These are phyloP conservation scores for Apiospora saccharicola DNA, from an alignment of 2,329 filamentous ascomycete species.

Conservation along the genomic window DNA sequence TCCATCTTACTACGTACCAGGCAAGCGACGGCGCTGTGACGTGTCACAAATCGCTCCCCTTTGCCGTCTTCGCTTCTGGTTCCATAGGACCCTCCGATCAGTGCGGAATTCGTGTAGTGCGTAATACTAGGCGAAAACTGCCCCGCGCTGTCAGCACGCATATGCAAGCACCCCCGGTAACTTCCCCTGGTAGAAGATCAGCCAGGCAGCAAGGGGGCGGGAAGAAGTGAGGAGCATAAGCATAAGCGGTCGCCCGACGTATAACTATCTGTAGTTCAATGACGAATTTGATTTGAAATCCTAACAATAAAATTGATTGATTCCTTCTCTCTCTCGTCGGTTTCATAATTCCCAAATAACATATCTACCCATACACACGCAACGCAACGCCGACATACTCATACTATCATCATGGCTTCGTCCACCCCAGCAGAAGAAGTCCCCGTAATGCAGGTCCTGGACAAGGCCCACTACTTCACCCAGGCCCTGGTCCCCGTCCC, in stretches of 20 bases:
- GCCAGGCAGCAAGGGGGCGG: neutral
- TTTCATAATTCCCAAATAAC: neutral
- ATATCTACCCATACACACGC: neutral
- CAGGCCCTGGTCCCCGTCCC: slow-evolving; percentile 39
- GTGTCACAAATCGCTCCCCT: neutral
- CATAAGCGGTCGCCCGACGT: neutral
- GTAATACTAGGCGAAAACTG: neutral
- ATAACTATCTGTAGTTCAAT: neutral
- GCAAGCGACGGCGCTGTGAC: neutral
- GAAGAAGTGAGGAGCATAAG: neutral
- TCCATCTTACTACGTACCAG: neutral
- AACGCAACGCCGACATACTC: neutral
- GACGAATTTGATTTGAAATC: neutral
- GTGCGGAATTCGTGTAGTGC: neutral
- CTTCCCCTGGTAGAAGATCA: neutral
- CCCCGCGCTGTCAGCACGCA: slow-evolving; percentile 3
- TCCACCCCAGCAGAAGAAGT: slow-evolving; percentile 29
- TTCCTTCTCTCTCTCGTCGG: neutral
- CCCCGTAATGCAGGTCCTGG: slow-evolving; percentile 40
- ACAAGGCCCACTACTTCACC: slow-evolving; percentile 41
- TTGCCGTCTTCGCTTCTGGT: neutral
- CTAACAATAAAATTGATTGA: neutral
- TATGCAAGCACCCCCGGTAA: neutral
- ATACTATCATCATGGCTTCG: neutral
- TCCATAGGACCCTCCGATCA: neutral